Evolutionary conservation across 345 rosid genomes (phyloP).

Genomic region (Lagerstroemia speciosa): DNA sequence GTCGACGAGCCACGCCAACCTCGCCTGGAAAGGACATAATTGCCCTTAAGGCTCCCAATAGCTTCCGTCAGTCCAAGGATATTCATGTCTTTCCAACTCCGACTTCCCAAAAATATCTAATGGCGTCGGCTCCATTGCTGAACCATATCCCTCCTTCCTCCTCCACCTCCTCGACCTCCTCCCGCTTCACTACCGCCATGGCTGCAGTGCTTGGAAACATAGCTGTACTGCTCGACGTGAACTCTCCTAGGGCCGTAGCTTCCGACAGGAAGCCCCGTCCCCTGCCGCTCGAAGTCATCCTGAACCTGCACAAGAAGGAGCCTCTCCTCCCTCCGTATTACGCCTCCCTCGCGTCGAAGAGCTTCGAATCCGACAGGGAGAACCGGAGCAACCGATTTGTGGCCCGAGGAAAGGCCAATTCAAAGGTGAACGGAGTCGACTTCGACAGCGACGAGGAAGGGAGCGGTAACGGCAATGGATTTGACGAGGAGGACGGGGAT

Average conservation of each 20-base stretch:
- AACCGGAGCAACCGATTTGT: conserved; percentile 25
- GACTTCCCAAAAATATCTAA: conserved; percentile 1
- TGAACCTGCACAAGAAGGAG: conserved; percentile 48
- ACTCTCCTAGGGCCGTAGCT: conserved; percentile 30
- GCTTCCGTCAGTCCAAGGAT: not conserved
- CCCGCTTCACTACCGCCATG: conserved; percentile 21
- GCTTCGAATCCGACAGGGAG: conserved; percentile 53
- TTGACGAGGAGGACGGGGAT: conserved; percentile 25
- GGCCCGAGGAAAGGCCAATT: conserved; percentile 54
- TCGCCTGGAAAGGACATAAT: not conserved
- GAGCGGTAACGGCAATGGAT: conserved; percentile 29
- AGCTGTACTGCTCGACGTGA: conserved; percentile 47
- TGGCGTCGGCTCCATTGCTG: not conserved
- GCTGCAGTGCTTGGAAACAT: conserved; percentile 69
- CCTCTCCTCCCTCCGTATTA: conserved; percentile 16
- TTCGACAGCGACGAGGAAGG: conserved; percentile 60
- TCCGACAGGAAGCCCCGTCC: conserved; percentile 58
- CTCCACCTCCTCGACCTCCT: not conserved
- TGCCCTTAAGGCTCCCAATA: not conserved
- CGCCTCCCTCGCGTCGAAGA: conserved; percentile 20
- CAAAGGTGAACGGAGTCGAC: conserved; percentile 64
- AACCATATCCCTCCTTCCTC: not conserved
- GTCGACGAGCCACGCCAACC: not conserved
- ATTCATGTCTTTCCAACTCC: not conserved
- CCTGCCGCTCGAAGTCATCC: conserved; percentile 35